Conservation (phyloP, 352 stramenopile genomes). For the Pythium aristosporum region DNA sequence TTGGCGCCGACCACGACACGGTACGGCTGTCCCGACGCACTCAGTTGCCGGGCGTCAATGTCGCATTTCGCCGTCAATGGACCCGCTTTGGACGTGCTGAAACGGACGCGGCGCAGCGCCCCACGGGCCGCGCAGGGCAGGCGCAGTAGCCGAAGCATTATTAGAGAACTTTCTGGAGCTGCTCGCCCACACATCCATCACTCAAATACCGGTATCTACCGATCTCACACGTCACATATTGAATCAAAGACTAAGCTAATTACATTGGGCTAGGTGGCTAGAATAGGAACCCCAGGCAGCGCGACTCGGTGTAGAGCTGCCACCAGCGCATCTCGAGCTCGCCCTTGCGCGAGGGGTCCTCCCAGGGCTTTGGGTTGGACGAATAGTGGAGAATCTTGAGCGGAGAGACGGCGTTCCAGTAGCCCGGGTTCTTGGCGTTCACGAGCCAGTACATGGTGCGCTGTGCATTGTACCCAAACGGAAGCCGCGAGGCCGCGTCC, state of each 20-base stretch:
- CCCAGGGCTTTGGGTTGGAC: conserved; percentile 46
- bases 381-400: conserved; percentile 49
- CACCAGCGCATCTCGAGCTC: conserved; percentile 50
- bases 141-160: conserved; percentile 10
- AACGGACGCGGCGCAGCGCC: neutral
- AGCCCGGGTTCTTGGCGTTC: conserved; percentile 59
- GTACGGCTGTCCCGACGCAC: conserved; percentile 36
- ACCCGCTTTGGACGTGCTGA: neutral
- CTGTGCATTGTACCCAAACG: conserved; percentile 85
- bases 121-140: neutral
- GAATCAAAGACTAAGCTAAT: conserved; percentile 1
- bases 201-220: conserved; percentile 5
- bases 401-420: conserved; percentile 59
- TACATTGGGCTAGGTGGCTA: neutral
- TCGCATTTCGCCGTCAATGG: conserved; percentile 36
- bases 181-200: conserved; percentile 7
- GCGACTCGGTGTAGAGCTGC: conserved; percentile 41
- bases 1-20: conserved; percentile 56
- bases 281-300: conserved; percentile 16
- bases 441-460: conserved; percentile 82
- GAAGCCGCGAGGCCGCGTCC: conserved; percentile 49
- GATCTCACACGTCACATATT: conserved; percentile 20
- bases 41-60: conserved; percentile 35
- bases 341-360: conserved; percentile 35
- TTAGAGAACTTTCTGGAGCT: neutral